Evolutionary conservation across 306 rosid species (phyloP).

Genomic region (Canavalia ensiformis): DNA sequence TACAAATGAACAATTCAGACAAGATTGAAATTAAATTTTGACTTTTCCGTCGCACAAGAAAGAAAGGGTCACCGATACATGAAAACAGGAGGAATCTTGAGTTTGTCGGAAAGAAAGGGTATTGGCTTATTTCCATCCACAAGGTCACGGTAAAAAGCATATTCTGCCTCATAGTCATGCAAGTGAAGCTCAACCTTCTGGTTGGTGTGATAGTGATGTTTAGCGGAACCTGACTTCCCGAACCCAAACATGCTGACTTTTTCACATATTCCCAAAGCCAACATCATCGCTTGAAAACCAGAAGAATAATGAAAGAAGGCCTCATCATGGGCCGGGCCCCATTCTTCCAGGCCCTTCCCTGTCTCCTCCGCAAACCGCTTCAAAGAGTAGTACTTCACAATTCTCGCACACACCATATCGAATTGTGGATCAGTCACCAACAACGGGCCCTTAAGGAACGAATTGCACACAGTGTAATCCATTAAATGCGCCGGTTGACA

Average conservation of each 20-base stretch:
- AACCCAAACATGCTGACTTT: constrained; percentile 86
- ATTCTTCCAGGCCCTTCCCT: constrained; percentile 72
- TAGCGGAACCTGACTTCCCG: constrained; percentile 81
- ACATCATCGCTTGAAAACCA: constrained; percentile 94
- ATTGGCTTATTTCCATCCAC: constrained; percentile 64
- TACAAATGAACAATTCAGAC: constrained; percentile 43
- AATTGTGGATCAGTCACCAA: constrained; percentile 86
- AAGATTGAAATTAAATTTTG: background rate
- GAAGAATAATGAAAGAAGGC: constrained; percentile 88
- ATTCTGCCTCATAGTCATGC: constrained; percentile 96
- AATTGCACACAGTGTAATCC: constrained; percentile 81
- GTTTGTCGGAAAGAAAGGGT: constrained; percentile 75
- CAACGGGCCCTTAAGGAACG: constrained; percentile 74
- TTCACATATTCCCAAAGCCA: constrained; percentile 93
- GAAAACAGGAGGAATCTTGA: constrained; percentile 82
- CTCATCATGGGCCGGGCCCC: constrained; percentile 83
- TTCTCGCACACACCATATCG: constrained; percentile 73
- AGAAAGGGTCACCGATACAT: constrained; percentile 67
- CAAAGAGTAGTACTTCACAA: constrained; percentile 93
- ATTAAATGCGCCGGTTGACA: constrained; percentile 92
- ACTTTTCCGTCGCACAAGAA: constrained; percentile 30
- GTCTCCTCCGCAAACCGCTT: constrained; percentile 74
- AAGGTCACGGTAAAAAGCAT: constrained; percentile 78
- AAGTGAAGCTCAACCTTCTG: constrained; percentile 87
- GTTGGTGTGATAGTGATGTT: constrained; percentile 93